Evolutionary conservation across 352 stramenopile genomes (phyloP).

Genomic region (Phytophthora tubulina): DNA sequence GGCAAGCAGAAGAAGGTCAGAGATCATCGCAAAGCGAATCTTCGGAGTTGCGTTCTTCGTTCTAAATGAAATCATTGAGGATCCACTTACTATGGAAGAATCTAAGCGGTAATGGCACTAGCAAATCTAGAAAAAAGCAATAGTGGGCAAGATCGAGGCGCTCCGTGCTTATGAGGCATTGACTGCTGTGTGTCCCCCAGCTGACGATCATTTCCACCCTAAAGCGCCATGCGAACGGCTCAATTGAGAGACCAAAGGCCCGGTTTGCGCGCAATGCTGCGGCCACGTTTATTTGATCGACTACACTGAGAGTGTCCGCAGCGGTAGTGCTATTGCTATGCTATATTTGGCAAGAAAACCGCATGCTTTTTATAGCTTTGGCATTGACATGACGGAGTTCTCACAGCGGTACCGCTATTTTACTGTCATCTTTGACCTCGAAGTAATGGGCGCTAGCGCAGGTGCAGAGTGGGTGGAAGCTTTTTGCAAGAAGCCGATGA

Average conservation of each 20-base stretch:
- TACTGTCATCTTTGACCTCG: not conserved
- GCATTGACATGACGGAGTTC: not conserved
- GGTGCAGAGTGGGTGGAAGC: not conserved
- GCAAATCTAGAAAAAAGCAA: not conserved
- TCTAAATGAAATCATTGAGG: not conserved
- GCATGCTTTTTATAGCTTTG: not conserved
- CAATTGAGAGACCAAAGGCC: slow-evolving; percentile 8
- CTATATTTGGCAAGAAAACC: not conserved
- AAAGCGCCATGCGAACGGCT: slow-evolving; percentile 14
- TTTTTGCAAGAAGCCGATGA: not conserved
- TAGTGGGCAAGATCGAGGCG: not conserved
- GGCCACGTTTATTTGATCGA: slow-evolving; percentile 6
- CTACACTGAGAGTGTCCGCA: not conserved
- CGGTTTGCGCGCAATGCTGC: not conserved
- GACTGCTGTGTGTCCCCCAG: not conserved
- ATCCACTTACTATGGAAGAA: not conserved
- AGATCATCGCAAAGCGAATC: no score
- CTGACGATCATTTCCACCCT: not conserved
- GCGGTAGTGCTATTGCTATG: not conserved
- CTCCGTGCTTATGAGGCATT: not conserved
- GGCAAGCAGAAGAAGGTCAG: no score
- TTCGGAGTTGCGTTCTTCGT: no score
- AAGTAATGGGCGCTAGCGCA: not conserved
- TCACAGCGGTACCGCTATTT: not conserved
- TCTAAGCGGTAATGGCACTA: not conserved